A percentile compares a stretch with the other conserved stretches of the same genome.
These are phyloP conservation scores for Candida odintsovae DNA, from an alignment of 805 yeast genomes.

Conservation along the genomic window DNA sequence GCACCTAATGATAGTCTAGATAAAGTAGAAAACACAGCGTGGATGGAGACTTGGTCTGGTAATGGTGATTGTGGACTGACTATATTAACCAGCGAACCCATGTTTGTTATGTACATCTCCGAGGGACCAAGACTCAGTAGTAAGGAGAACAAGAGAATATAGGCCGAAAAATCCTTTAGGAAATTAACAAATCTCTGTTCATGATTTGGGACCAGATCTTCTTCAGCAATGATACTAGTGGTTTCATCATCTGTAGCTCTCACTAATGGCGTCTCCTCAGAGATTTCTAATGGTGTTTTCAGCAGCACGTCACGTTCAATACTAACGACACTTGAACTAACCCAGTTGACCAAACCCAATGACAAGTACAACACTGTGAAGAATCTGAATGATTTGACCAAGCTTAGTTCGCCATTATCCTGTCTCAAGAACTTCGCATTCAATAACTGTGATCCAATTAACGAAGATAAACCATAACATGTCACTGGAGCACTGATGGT, in stretches of 20 bases:
- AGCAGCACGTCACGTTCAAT: slow-evolving; percentile 30
- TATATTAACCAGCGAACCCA: slow-evolving; percentile 59
- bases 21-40: slow-evolving; percentile 62
- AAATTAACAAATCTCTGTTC: slow-evolving; percentile 12
- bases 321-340: slow-evolving; percentile 59
- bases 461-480: slow-evolving; percentile 76
- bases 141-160: slow-evolving; percentile 57
- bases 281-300: slow-evolving; percentile 15
- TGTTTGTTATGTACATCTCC: slow-evolving; percentile 78
- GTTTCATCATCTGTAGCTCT: slow-evolving; percentile 18
- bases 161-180: slow-evolving; percentile 48
- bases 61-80: slow-evolving; percentile 22
- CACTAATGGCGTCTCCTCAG: slow-evolving; percentile 31
- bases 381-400: slow-evolving; percentile 45
- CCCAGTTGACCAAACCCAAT: slow-evolving; percentile 55
- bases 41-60: slow-evolving; percentile 50
- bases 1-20: slow-evolving; percentile 66
- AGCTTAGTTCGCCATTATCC: slow-evolving; percentile 31
- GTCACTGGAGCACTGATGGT: slow-evolving; percentile 88
- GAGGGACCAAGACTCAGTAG: slow-evolving; percentile 74
- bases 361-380: slow-evolving; percentile 49
- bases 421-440: slow-evolving; percentile 29
- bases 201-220: slow-evolving; percentile 24
- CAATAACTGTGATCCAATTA: slow-evolving; percentile 63
- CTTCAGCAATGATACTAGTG: slow-evolving; percentile 19